These are phyloP conservation scores for Dendrobium huoshanense DNA, from an alignment of 106 monocot genomes.

Conservation along the genomic window DNA sequence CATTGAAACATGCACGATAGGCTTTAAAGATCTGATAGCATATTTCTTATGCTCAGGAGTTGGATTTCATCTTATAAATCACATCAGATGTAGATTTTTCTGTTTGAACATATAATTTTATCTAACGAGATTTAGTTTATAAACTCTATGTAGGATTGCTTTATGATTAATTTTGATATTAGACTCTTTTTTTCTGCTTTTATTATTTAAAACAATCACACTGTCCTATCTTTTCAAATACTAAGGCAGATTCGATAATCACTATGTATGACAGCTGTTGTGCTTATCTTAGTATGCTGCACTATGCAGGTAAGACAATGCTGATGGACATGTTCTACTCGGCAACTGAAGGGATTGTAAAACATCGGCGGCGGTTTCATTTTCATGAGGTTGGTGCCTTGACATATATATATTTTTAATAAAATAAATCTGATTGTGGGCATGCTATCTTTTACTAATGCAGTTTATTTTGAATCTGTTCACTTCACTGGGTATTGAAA, in stretches of 20 bases:
- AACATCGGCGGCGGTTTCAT: slow-evolving; percentile 81
- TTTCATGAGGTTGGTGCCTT: slow-evolving; percentile 64
- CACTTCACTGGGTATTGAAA: no score
- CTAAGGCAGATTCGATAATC: background rate
- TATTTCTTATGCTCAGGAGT: background rate
- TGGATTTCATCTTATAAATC: background rate
- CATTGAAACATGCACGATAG: background rate
- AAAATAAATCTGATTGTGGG: background rate
- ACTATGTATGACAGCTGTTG: background rate
- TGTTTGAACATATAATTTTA: background rate
- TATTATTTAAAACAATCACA: background rate
- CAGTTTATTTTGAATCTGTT: background rate
- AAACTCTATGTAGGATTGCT: background rate
- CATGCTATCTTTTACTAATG: background rate
- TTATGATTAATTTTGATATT: background rate
- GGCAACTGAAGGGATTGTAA: slow-evolving; percentile 71
- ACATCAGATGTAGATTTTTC: background rate
- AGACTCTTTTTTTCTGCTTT: background rate
- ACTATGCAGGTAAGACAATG: slow-evolving; percentile 85
- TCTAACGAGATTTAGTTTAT: background rate
- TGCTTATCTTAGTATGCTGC: background rate
- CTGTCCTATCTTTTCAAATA: background rate
- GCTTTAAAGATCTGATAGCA: background rate
- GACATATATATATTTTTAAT: background rate
- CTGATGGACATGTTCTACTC: slow-evolving; percentile 95